Conservation (phyloP, 305 asterid species). For the Stenogyne calaminthoides region DNA sequence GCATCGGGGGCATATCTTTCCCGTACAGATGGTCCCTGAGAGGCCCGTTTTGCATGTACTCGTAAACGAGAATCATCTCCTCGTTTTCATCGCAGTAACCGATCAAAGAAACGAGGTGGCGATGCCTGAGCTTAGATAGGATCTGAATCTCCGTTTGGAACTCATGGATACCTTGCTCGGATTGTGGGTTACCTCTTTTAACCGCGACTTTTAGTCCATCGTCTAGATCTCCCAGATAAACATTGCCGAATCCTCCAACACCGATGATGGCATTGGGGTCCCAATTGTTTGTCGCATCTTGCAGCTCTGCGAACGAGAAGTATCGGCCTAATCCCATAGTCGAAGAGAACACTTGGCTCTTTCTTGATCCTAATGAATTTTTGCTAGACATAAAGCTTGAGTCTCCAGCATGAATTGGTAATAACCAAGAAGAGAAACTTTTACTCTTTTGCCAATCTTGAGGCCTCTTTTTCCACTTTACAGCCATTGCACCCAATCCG, state of each 20-base stretch:
- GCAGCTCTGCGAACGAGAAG: slow-evolving; percentile 57
- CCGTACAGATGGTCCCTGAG: slow-evolving; percentile 64
- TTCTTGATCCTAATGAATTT: slow-evolving; percentile 62
- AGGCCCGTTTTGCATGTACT: slow-evolving; percentile 65
- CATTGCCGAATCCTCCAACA: slow-evolving; percentile 76
- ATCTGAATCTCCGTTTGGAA: slow-evolving; percentile 67
- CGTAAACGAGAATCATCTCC: slow-evolving; percentile 71
- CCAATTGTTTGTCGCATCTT: slow-evolving; percentile 67
- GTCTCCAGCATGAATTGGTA: slow-evolving; percentile 88
- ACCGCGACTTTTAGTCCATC: slow-evolving; percentile 56
- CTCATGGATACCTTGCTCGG: slow-evolving; percentile 64
- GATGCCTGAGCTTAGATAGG: slow-evolving; percentile 61
- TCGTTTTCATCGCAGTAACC: slow-evolving; percentile 66
- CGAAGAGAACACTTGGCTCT: slow-evolving; percentile 63
- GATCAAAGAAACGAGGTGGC: slow-evolving; percentile 60
- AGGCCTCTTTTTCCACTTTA: slow-evolving; percentile 94
- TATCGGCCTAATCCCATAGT: slow-evolving; percentile 58
- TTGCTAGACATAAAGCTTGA: slow-evolving; percentile 71
- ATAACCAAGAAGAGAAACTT: slow-evolving; percentile 91
- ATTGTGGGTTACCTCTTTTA: slow-evolving; percentile 59
- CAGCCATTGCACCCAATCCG: slow-evolving; percentile 92
- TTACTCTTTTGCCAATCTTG: slow-evolving; percentile 82
- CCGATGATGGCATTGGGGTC: slow-evolving; percentile 58
- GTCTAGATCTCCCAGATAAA: slow-evolving; percentile 52
- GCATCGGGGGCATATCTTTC: slow-evolving; percentile 41